These are phyloP conservation scores for Clarireedia sp. DNA, from an alignment of 2,329 filamentous ascomycete genomes.

Conservation along the genomic window DNA sequence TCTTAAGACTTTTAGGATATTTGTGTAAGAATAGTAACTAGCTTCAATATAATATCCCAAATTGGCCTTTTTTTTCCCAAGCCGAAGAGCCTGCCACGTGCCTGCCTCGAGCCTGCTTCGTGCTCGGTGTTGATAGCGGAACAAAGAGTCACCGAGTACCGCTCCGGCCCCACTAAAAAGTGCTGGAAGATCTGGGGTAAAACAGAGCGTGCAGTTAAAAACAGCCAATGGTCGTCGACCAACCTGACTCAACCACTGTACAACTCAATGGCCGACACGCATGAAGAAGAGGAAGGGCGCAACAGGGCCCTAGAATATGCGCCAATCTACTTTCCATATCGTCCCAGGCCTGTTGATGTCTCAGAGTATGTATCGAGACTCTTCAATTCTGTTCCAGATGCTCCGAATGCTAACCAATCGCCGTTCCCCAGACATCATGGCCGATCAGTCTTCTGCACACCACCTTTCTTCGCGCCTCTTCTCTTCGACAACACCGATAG, in stretches of 20 bases:
- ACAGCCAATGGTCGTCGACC: neutral
- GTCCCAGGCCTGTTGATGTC: slow-evolving; percentile 34
- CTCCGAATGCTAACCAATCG: neutral
- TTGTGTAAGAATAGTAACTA: no score
- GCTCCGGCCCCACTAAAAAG: neutral
- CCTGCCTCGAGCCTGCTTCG: no score
- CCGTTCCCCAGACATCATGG: slow-evolving; percentile 12
- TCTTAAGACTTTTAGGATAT: no score
- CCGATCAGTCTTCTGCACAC: slow-evolving; percentile 21
- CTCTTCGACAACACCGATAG: slow-evolving; percentile 60
- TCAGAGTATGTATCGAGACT: slow-evolving; percentile 3
- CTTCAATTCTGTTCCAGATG: slow-evolving; percentile 8
- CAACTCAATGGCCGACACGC: neutral
- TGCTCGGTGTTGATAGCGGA: no score
- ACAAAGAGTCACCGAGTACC: no score
- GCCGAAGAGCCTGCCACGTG: no score
- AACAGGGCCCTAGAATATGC: neutral
- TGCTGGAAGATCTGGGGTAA: neutral
- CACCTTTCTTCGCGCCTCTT: slow-evolving; percentile 41
- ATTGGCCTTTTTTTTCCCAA: no score
- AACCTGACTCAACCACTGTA: neutral
- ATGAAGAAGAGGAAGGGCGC: neutral
- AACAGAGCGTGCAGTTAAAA: neutral
- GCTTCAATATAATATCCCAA: no score
- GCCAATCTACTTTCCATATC: slow-evolving; percentile 10